These are phyloP conservation scores for Exophiala xenobiotica DNA, from an alignment of 2,329 filamentous ascomycete genomes.

Conservation along the genomic window DNA sequence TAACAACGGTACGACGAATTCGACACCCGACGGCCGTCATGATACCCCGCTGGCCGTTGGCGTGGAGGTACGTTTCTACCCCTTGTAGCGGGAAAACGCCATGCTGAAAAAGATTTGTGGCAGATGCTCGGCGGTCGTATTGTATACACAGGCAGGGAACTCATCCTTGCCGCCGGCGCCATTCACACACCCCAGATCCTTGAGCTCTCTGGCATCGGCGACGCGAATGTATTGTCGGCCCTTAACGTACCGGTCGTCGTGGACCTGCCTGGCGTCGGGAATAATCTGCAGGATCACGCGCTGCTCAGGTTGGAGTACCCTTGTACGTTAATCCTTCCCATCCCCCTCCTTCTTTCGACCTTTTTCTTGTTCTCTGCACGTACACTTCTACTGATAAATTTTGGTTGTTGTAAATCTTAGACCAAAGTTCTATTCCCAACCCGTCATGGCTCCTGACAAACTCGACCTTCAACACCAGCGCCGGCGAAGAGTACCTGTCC, in stretches of 20 bases:
- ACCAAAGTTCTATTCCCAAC: constrained; percentile 29
- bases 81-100: neutral
- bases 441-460: constrained; percentile 29
- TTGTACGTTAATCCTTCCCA: too few relatives aligned
- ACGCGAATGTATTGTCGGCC: constrained; percentile 36
- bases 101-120: neutral
- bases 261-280: constrained; percentile 52
- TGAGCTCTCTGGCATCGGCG: constrained; percentile 53
- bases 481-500: constrained; percentile 15
- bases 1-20: constrained; percentile 2
- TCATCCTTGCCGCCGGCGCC: constrained; percentile 46
- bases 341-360: neutral
- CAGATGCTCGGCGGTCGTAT: neutral
- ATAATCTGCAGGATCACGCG: constrained; percentile 35
- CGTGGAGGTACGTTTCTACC: constrained; percentile 13
- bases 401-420: too few relatives aligned
- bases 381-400: neutral
- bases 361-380: neutral
- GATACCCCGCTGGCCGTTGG: constrained; percentile 7
- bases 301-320: constrained; percentile 27
- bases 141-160: constrained; percentile 40
- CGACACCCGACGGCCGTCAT: too few relatives aligned
- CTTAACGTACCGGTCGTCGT: constrained; percentile 44
- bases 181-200: constrained; percentile 48
- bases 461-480: constrained; percentile 21